Conservation (phyloP, 768 basidiomycete species). For the Kwoniella heveanensis region DNA sequence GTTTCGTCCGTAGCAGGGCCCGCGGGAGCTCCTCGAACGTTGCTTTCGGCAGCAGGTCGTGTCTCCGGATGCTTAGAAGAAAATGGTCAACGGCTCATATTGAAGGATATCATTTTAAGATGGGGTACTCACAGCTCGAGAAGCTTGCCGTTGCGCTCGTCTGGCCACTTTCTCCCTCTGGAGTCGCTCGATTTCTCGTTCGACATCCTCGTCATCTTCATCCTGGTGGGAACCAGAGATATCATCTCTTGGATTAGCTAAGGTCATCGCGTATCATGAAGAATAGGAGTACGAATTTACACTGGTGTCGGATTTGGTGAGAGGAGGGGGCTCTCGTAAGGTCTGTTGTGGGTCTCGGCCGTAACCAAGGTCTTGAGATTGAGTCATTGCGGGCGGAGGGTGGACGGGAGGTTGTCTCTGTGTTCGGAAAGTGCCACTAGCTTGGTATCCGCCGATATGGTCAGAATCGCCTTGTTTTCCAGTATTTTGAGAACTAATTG, state of each 20-base stretch:
- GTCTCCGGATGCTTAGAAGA: too few relatives aligned
- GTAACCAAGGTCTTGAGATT: neutral
- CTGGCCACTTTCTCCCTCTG: neutral
- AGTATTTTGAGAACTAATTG: too few relatives aligned
- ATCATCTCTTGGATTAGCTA: too few relatives aligned
- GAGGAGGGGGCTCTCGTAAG: neutral
- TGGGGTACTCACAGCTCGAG: neutral
- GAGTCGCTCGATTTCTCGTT: neutral
- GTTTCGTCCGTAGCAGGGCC: too few relatives aligned
- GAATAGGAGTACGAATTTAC: neutral
- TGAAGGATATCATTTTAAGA: too few relatives aligned
- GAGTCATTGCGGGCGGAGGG: too few relatives aligned
- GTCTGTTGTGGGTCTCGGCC: neutral
- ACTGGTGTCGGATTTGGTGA: neutral
- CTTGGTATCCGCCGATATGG: neutral
- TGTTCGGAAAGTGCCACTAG: neutral
- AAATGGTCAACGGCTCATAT: too few relatives aligned
- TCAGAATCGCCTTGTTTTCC: neutral
- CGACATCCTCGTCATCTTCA: neutral
- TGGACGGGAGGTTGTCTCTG: neutral
- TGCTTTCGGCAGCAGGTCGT: too few relatives aligned
- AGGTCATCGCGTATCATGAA: too few relatives aligned
- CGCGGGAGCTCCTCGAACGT: too few relatives aligned
- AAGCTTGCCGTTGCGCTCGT: neutral
- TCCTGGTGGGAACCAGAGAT: too few relatives aligned